Evolutionary conservation across 176 grass and related monocot species (phyloP).

Genomic region (Raddia guianensis): DNA sequence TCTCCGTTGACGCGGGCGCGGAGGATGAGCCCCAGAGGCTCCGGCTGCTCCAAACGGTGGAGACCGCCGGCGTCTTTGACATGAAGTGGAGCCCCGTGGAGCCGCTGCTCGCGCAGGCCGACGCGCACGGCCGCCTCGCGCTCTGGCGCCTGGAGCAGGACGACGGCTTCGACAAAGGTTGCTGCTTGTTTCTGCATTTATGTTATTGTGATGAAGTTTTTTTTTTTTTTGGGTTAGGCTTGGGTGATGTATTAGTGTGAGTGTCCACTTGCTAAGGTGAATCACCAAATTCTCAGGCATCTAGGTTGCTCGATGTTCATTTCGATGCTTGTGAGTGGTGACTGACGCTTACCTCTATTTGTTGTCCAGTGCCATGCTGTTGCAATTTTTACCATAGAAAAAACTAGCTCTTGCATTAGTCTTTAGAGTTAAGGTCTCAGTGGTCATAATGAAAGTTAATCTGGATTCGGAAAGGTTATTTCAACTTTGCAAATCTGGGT

Average conservation of each 20-base stretch:
- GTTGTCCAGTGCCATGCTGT: background rate
- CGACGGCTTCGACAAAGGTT: constrained; percentile 35
- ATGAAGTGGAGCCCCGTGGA: constrained; percentile 78
- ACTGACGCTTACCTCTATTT: background rate
- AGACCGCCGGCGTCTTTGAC: constrained; percentile 74
- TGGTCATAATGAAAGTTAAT: background rate
- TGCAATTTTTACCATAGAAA: background rate
- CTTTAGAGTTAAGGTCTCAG: background rate
- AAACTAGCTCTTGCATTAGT: background rate
- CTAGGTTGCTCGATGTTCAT: too few relatives aligned
- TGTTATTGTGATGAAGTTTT: background rate
- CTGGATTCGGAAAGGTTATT: background rate
- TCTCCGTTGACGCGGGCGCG: constrained; percentile 39
- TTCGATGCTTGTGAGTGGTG: background rate
- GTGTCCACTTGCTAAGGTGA: constrained; percentile 4
- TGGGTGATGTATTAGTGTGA: background rate
- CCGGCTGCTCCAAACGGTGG: constrained; percentile 56
- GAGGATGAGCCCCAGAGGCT: constrained; percentile 44
- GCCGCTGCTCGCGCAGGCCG: constrained; percentile 79
- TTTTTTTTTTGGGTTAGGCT: background rate
- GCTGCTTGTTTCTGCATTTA: background rate
- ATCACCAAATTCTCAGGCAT: background rate
- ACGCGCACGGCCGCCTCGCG: constrained; percentile 68
- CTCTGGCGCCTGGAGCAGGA: constrained; percentile 57
- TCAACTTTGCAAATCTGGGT: background rate